These are phyloP conservation scores for Mikania micrantha DNA, from an alignment of 129 eudicot species.

Conservation along the genomic window DNA sequence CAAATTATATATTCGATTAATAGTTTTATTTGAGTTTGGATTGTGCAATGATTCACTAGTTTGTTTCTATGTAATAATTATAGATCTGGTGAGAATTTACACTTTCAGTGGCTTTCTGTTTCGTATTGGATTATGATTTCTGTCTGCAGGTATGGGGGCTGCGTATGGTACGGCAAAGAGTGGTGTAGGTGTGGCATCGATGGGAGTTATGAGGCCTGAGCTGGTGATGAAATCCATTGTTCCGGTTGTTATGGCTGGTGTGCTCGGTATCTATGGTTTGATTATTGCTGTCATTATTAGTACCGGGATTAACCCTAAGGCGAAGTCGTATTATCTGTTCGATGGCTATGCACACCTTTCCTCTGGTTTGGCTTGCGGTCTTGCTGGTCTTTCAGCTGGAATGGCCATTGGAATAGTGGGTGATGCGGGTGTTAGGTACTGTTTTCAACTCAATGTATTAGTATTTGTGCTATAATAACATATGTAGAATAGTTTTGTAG, in stretches of 20 bases:
- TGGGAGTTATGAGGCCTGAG: conserved; percentile 65
- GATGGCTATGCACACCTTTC: conserved; percentile 70
- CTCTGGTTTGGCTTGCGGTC: conserved; percentile 67
- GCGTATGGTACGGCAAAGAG: conserved; percentile 61
- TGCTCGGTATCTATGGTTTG: conserved; percentile 51
- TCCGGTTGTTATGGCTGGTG: conserved; percentile 68
- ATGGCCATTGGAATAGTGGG: conserved; percentile 70
- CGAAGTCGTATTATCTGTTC: conserved; percentile 41
- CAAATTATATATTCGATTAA: not conserved
- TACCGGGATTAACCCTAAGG: conserved; percentile 76
- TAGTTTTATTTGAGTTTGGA: not conserved
- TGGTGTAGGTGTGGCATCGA: conserved; percentile 56
- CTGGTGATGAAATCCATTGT: conserved; percentile 60
- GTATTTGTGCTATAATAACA: not conserved
- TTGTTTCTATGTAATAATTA: not conserved
- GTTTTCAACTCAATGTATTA: not conserved
- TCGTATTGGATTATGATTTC: conserved; percentile 4
- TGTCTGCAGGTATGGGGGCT: conserved; percentile 44
- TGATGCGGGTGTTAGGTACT: conserved; percentile 75
- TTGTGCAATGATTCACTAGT: not conserved
- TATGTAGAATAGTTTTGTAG: not conserved
- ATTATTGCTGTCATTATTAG: conserved; percentile 56
- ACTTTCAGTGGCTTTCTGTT: conserved; percentile 9
- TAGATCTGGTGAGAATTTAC: not conserved
- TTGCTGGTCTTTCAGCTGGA: conserved; percentile 68